Evolutionary conservation across 331 rosid genomes (phyloP).

Genomic region (Malus hybrid): DNA sequence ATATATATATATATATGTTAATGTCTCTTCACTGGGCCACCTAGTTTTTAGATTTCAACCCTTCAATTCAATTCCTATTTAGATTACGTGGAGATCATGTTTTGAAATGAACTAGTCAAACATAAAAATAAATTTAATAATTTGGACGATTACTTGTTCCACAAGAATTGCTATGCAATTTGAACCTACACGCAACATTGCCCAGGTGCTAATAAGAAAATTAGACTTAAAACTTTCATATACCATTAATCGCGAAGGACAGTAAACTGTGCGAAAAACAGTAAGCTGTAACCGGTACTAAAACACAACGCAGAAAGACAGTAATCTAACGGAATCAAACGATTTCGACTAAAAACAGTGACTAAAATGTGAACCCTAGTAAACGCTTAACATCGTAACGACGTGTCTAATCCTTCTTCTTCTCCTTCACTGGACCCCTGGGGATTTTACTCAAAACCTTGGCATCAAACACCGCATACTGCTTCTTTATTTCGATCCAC

Average conservation of each 20-base stretch:
- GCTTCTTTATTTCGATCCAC: slow-evolving; percentile 70
- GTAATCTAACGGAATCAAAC: neutral
- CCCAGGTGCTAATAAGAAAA: neutral
- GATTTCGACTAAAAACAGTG: neutral
- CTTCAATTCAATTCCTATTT: no score
- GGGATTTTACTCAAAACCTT: slow-evolving; percentile 82
- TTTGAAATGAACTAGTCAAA: no score
- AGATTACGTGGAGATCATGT: no score
- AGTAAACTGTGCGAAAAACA: no score
- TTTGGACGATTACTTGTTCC: neutral
- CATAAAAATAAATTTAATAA: no score
- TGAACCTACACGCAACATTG: neutral
- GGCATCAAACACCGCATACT: slow-evolving; percentile 63
- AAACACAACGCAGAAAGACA: neutral
- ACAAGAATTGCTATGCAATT: neutral
- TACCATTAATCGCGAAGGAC: neutral
- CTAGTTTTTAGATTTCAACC: no score
- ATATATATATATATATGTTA: no score
- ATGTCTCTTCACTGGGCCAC: no score
- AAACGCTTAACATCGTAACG: neutral
- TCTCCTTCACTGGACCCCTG: slow-evolving; percentile 43
- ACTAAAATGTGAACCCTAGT: slow-evolving; percentile 6
- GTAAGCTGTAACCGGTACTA: slow-evolving; percentile 5
- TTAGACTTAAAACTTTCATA: neutral
- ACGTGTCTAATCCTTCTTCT: slow-evolving; percentile 46